Evolutionary conservation across 352 stramenopile species (phyloP).

Genomic region (Plasmopara halstedii): DNA sequence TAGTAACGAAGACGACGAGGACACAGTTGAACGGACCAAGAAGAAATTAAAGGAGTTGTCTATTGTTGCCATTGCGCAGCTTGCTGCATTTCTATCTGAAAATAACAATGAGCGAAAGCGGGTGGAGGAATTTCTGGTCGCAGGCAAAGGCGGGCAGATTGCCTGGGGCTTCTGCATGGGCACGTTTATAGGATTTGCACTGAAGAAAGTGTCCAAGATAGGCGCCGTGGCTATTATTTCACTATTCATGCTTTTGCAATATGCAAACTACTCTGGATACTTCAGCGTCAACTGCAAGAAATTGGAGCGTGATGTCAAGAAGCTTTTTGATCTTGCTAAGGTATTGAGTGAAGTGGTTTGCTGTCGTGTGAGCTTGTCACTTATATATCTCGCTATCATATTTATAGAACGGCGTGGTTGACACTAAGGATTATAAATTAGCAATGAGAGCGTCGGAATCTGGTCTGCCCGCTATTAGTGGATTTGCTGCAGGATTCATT

Average conservation of each 20-base stretch:
- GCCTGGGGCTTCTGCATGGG: conserved; percentile 88
- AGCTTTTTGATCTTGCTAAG: conserved; percentile 75
- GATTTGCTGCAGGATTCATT: conserved; percentile 67
- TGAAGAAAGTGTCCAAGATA: conserved; percentile 89
- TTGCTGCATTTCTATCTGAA: conserved; percentile 35
- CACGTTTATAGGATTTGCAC: conserved; percentile 82
- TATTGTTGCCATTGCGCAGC: conserved; percentile 24
- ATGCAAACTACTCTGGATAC: conserved; percentile 84
- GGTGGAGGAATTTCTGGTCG: conserved; percentile 53
- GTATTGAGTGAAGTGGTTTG: conserved; percentile 13
- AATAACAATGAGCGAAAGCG: conserved; percentile 37
- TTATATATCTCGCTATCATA: background rate
- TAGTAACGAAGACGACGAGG: conserved; percentile 30
- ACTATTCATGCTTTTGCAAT: conserved; percentile 86
- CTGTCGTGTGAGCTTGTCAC: background rate
- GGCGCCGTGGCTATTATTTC: conserved; percentile 77
- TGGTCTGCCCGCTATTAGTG: conserved; percentile 64
- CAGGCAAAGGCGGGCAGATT: conserved; percentile 68
- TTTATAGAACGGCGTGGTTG: conserved; percentile 57
- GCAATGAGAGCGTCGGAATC: conserved; percentile 76
- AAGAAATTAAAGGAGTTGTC: conserved; percentile 46
- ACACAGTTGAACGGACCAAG: conserved; percentile 50
- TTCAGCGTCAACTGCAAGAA: conserved; percentile 90
- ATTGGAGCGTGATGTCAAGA: conserved; percentile 68
- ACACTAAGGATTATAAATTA: conserved; percentile 68